Evolutionary conservation across 2,329 filamentous ascomycete species (phyloP), one percentile per base, ranked within the genome.

Genomic region (Penicillium palitans): DNA sequence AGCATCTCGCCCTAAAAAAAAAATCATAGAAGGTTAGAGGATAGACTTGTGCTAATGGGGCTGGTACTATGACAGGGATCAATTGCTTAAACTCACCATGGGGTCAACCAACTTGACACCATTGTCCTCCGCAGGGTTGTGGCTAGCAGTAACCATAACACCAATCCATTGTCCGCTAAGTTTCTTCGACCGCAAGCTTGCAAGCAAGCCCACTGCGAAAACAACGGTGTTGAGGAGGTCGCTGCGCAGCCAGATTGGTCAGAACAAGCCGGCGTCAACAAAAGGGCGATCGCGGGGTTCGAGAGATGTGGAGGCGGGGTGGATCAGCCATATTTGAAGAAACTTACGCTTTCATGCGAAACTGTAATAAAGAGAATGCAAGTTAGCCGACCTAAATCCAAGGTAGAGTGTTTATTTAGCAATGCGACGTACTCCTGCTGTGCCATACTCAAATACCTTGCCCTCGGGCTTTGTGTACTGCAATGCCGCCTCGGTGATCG

Each of bases 61-160:
- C 4, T 27, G 31, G 7, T 39, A 15, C 21, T 21, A 49, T 27
- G 6, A 8, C 10, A 31, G n/a, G 29, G 13, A 17, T 46, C 27
- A 44, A 56, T 64, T 59, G 51, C 61, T 61, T 58, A n/a, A 27
- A 68, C 71, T 65, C 58, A 87, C 85, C 88, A 96, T 90, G 13
- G 95, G 95, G 76, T 99, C 95, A 63, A 99, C 91, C 67, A 99
- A 86, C 83, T 96, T 96, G 75, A 96, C 89, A 52, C 92, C 92
- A 76, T 96, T 96, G 78, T 96, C 92, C 68, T 86, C 83, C 35
- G 92, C 89, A 19, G 90, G 90, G 78, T 96, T 96, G 82, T 96
- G 92, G 71, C 90, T 96, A 62, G 92, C 92, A 42, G 92, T 96
- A 75, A 96, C 90, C 92, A 96, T 96, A 66, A 99, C 89, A 71